phyloP scores from a whole-genome alignment of 192 early-diverging fungal species.

The Pecoramyces ruminantium region DNA sequence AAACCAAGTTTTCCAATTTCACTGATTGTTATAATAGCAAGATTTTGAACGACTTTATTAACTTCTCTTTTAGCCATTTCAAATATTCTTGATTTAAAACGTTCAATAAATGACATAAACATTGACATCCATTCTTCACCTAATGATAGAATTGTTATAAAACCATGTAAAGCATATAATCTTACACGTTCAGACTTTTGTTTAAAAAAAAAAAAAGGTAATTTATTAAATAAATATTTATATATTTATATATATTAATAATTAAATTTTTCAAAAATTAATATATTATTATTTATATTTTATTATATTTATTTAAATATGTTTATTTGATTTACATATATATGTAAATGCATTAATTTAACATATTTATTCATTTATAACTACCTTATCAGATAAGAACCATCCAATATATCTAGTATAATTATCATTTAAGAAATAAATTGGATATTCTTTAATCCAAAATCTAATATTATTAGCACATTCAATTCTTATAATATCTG shows the following conservation, averaged over 20 bases:
- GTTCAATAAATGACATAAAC: constrained; percentile 40
- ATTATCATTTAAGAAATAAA: constrained; percentile 47
- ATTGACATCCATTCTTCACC: constrained; percentile 19
- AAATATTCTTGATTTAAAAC: constrained; percentile 52
- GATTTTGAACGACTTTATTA: constrained; percentile 16
- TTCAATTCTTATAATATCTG: constrained; percentile 64
- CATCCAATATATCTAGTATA: constrained; percentile 77
- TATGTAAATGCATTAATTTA: background rate
- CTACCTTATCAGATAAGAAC: constrained; percentile 64
- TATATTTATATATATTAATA: too few species aligned
- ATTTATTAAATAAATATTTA: too few species aligned
- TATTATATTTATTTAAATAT: too few species aligned
- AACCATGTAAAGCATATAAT: constrained; percentile 50
- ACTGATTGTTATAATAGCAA: constrained; percentile 17
- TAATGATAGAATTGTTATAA: constrained; percentile 23
- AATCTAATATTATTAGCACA: constrained; percentile 63
- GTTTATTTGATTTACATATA: background rate
- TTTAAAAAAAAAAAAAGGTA: too few species aligned
- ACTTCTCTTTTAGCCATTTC: constrained; percentile 59
- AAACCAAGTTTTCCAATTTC: constrained; percentile 24
- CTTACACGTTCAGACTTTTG: constrained; percentile 41
- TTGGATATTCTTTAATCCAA: constrained; percentile 58
- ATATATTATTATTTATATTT: background rate
- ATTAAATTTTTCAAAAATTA: background rate
- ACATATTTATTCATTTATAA: background rate